Evolutionary conservation across 495 filamentous ascomycete species (phyloP), one percentile per base, ranked within the genome.

Genomic region (Aspergillus kassunensis): DNA sequence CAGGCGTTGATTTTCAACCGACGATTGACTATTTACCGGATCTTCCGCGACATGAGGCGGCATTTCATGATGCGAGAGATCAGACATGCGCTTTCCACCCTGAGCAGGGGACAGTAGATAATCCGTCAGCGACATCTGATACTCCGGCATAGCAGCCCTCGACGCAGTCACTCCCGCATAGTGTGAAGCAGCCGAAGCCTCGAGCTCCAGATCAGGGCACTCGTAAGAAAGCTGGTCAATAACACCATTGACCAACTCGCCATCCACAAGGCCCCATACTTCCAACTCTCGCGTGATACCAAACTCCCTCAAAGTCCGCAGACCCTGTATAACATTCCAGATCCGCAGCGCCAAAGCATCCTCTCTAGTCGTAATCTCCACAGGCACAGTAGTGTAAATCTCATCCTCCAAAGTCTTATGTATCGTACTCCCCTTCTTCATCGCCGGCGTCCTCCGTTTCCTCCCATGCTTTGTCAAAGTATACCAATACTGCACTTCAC

Each of bases 401-500:
- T 97, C 77, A 48, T 90, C 85, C 66, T 98, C 95, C 0, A 98
- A 77, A 4, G 72, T 80, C 63, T 91, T 83, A 56, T 98, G 93
- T 10, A 97, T 79, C 4, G 66, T 72, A 21, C 82, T 84, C 3
- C 93, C 93, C 43, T 74, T 73, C 60, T 84, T 86, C 93, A 98
- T 98, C 1, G 88, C 89, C 9, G 79, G 64, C 0, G 95, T 97
- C 2, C 72, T 66, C 44, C 74, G 82, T 67, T 85, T 91, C 58
- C 76, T 79, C 15, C 95, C 95, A 60, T 86, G 79, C 36, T 80
- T 83, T 2, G 83, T 87, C 25, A 98, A 77, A 0, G 81, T 85
- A 71, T 90, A 97, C 77, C 82, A 88, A 58, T 96, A 92, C 64
- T 98, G 93, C 37, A 97, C 68, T 66, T 98, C 95, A 65, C 93